A percentile compares a stretch with the other conserved stretches of the same genome.
phyloP scores from a whole-genome alignment of 345 rosid species.

The Ricinus communis region DNA sequence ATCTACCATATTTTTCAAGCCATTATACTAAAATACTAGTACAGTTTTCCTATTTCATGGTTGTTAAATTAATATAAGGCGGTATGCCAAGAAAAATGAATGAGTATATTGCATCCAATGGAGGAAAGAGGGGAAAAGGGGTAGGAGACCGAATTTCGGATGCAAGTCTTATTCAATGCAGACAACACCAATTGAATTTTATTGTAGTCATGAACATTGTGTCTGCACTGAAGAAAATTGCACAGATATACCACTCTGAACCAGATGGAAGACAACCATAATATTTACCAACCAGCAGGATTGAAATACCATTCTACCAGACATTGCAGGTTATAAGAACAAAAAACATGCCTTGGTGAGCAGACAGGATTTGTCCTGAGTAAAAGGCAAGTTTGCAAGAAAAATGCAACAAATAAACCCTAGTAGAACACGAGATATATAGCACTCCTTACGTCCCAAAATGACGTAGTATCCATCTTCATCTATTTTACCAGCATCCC shows the following conservation, averaged over 20 bases:
- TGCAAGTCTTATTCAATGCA: neutral
- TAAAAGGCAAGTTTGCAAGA: neutral
- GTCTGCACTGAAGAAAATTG: neutral
- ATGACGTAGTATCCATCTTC: slow-evolving; percentile 86
- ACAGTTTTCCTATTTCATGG: neutral
- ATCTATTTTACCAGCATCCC: slow-evolving; percentile 86
- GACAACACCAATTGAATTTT: neutral
- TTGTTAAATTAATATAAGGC: neutral
- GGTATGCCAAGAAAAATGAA: neutral
- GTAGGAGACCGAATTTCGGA: neutral
- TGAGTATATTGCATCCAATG: neutral
- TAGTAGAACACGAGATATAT: neutral
- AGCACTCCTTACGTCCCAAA: slow-evolving; percentile 81
- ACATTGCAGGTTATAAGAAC: too few relatives aligned
- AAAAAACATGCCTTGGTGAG: too few relatives aligned
- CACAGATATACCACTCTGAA: neutral
- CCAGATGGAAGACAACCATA: neutral
- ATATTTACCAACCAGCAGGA: neutral
- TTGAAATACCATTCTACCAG: neutral
- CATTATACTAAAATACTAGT: neutral
- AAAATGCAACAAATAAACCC: neutral
- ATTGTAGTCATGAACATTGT: neutral
- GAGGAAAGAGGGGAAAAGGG: neutral
- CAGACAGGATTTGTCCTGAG: too few relatives aligned
- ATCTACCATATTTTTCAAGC: neutral